Evolutionary conservation across 108 stramenopile genomes (phyloP), one percentile per base, ranked within the genome.

Genomic region (Fragilaria radians): DNA sequence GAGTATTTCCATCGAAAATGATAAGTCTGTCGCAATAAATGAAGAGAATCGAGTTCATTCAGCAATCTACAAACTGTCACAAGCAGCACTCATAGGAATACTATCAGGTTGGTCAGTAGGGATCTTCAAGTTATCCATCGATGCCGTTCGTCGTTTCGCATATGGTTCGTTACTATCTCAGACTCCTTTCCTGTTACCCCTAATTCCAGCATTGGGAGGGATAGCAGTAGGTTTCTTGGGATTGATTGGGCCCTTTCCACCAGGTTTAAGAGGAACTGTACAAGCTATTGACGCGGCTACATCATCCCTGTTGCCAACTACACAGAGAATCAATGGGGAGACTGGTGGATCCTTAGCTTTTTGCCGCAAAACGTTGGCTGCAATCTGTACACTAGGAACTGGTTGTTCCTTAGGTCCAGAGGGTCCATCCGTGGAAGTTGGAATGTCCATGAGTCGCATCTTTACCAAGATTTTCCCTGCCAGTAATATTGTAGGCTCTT

Each of bases 401-500:
- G 95, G 95, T 14, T 75, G 77, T 65, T 76, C 75, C 25, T 74
- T 95, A 19, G 95, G 95, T 22, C 95, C 95, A 14, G 95, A 95
- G 64, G 95, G 95, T 11, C 90, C 93, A 1, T 79, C 67, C 33
- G 95, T 96, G 5, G 91, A 91, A 63, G 65, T 90, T 23, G 90
- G 89, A 9, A 86, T 81, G 71, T 63, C 71, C n/a, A 58, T 83
- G 34, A 75, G 76, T 31, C 71, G 89, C 19, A 54, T 79, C 18
- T 64, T 71, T 23, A 83, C 73, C 67, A 77, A 67, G 25, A 46
- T 59, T 25, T 70, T 14, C 2, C 68, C 68, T 45, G 26, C 26
- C 21, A 26, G 49, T 32, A 36, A 28, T 4, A 58, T 31, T 0
- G 23, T 32, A 22, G 28, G 57, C 34, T 47, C 48, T 5, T 1